Evolutionary conservation across 352 stramenopile species (phyloP).

Genomic region (Globisporangium cederbergense): DNA sequence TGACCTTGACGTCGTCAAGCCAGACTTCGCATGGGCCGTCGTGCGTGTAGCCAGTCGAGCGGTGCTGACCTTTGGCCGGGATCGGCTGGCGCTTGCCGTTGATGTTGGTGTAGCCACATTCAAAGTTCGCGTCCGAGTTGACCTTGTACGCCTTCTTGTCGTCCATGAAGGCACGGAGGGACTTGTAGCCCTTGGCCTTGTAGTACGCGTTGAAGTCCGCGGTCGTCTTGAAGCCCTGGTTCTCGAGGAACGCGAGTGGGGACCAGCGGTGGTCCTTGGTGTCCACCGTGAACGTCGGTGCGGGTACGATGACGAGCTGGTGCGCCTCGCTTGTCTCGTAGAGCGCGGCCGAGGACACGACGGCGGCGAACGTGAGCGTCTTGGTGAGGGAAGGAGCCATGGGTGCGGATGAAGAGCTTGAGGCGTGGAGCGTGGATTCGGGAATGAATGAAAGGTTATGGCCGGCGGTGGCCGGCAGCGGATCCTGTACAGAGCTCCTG

Average conservation of each 20-base stretch:
- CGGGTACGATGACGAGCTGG: too few species aligned
- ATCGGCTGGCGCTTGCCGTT: constrained; percentile 37
- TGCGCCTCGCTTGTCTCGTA: too few species aligned
- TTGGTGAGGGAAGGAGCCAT: too few species aligned
- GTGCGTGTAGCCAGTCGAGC: constrained; percentile 48
- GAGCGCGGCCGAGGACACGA: too few species aligned
- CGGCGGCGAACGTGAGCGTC: too few species aligned
- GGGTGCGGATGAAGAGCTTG: too few species aligned
- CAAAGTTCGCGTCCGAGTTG: constrained; percentile 42
- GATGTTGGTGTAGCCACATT: constrained; percentile 49
- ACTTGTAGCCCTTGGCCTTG: constrained; percentile 34
- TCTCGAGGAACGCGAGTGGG: constrained; percentile 47
- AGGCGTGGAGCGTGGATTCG: too few species aligned
- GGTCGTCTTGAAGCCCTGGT: constrained; percentile 44
- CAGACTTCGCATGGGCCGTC: constrained; percentile 43
- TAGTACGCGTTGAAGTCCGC: constrained; percentile 40
- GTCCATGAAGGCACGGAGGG: constrained; percentile 50
- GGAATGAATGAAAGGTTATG: too few species aligned
- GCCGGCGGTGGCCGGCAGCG: too few species aligned
- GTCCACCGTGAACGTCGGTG: constrained; percentile 23
- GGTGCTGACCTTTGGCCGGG: constrained; percentile 27
- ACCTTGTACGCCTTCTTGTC: constrained; percentile 49
- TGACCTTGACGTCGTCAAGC: constrained; percentile 31
- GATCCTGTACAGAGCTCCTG: too few species aligned
- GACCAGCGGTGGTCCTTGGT: constrained; percentile 20